phyloP scores from a whole-genome alignment of 257 asterid genomes.

The Solanum chmielewskii region DNA sequence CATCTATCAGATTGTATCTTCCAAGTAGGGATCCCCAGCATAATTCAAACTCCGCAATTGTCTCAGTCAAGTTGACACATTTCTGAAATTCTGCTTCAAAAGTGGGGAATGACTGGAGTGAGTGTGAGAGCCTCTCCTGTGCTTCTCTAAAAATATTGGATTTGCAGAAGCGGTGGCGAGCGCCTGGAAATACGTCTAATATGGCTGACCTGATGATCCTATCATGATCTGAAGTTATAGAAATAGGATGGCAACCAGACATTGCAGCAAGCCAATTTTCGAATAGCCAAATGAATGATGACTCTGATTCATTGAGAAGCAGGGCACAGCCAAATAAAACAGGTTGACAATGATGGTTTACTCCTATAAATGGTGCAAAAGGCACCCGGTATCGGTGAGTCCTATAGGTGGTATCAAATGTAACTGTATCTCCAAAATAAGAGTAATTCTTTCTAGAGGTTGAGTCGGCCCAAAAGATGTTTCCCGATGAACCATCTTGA shows the following conservation, averaged over 20 bases:
- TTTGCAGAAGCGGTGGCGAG: constrained; percentile 85
- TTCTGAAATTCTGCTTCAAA: constrained; percentile 73
- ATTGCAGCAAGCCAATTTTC: constrained; percentile 82
- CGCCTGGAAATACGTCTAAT: constrained; percentile 52
- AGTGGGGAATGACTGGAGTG: constrained; percentile 53
- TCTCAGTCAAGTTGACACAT: constrained; percentile 71
- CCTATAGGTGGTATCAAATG: constrained; percentile 85
- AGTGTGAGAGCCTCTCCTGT: constrained; percentile 72
- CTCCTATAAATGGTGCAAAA: constrained; percentile 81
- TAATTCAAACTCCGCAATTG: constrained; percentile 67
- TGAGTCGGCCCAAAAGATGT: constrained; percentile 86
- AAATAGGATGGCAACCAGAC: constrained; percentile 57
- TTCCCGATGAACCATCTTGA: constrained; percentile 58
- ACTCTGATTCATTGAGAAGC: constrained; percentile 64
- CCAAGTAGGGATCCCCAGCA: constrained; percentile 70
- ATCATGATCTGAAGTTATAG: constrained; percentile 87
- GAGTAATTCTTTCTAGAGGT: constrained; percentile 49
- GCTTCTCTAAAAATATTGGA: constrained; percentile 86
- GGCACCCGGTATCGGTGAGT: constrained; percentile 85
- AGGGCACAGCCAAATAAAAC: constrained; percentile 88
- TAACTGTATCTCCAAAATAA: constrained; percentile 84
- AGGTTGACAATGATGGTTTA: constrained; percentile 91
- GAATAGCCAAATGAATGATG: constrained; percentile 79
- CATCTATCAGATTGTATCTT: constrained; percentile 53
- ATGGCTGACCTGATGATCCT: constrained; percentile 60